Conservation (phyloP, 768 basidiomycete species). For the Russula ochroleuca region DNA sequence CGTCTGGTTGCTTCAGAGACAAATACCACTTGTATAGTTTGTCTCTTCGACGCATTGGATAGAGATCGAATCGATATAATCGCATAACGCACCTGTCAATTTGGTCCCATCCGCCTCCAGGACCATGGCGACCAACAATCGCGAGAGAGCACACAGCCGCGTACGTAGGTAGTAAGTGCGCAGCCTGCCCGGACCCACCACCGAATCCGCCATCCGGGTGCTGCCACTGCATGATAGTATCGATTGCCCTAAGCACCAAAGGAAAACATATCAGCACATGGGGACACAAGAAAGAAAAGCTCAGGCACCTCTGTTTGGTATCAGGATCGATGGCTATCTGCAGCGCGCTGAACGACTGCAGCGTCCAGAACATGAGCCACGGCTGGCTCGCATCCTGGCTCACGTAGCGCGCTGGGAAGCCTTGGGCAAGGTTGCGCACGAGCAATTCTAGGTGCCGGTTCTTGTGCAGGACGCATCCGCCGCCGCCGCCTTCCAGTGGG, state of each 20-base stretch:
- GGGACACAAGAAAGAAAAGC: not conserved
- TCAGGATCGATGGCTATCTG: conserved; percentile 75
- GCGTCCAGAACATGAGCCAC: conserved; percentile 91
- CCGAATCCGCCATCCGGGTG: conserved; percentile 87
- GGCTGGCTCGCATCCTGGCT: conserved; percentile 93
- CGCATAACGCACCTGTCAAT: conserved; percentile 63
- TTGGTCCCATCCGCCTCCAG: conserved; percentile 78
- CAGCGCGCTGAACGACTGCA: conserved; percentile 76
- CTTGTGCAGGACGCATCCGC: conserved; percentile 47
- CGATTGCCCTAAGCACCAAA: conserved; percentile 53
- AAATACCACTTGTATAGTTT: conserved; percentile 87
- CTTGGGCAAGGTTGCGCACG: conserved; percentile 63
- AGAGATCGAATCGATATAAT: not conserved
- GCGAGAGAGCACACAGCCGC: conserved; percentile 81
- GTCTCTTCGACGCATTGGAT: conserved; percentile 40
- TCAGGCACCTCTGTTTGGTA: conserved; percentile 67
- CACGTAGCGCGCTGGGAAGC: conserved; percentile 73
- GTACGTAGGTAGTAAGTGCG: conserved; percentile 88
- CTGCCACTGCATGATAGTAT: conserved; percentile 78
- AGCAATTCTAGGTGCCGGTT: conserved; percentile 73
- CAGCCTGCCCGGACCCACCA: conserved; percentile 83
- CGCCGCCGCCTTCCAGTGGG: conserved; percentile 33
- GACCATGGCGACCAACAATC: conserved; percentile 70
- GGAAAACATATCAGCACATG: not conserved
- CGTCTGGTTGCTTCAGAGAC: conserved; percentile 87